Conservation (phyloP, 805 yeast genomes). For the Wickerhamiella slavikovae region DNA sequence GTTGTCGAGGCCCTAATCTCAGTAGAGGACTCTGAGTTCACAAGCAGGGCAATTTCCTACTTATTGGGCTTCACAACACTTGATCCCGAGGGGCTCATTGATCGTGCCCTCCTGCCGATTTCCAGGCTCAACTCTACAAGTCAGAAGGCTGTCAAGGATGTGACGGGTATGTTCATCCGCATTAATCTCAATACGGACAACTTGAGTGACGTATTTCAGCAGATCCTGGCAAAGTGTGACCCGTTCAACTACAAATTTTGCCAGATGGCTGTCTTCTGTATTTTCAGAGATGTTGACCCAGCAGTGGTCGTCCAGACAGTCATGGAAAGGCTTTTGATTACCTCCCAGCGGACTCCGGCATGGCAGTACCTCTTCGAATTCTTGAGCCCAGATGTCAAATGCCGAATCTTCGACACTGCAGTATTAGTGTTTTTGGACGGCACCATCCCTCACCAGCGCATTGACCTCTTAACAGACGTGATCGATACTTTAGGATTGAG, state of each 20-base stretch:
- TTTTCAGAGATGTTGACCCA: not conserved
- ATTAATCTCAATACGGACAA: not conserved
- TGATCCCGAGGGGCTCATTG: not conserved
- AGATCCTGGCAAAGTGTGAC: constrained; percentile 1
- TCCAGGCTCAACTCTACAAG: not conserved
- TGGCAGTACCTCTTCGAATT: constrained; percentile 1
- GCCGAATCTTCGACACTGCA: constrained; percentile 1
- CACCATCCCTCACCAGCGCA: constrained; percentile 2
- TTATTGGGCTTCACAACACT: not conserved
- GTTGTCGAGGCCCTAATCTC: not conserved
- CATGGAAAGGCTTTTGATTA: not conserved
- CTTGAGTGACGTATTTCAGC: not conserved
- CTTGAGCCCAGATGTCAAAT: not conserved
- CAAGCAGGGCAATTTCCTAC: not conserved
- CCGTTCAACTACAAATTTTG: constrained; percentile 3
- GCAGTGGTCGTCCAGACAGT: constrained; percentile 1
- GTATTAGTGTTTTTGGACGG: constrained; percentile 2
- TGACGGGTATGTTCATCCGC: not conserved
- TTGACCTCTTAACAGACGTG: constrained; percentile 1
- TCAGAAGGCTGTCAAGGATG: not conserved
- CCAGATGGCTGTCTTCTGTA: constrained; percentile 1
- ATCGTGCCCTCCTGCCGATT: not conserved
- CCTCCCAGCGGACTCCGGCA: not conserved
- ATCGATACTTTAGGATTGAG: not conserved
- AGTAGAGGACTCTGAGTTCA: not conserved